Evolutionary conservation across 140 eudicot genomes (phyloP).

Genomic region (Anethum foeniculum): DNA sequence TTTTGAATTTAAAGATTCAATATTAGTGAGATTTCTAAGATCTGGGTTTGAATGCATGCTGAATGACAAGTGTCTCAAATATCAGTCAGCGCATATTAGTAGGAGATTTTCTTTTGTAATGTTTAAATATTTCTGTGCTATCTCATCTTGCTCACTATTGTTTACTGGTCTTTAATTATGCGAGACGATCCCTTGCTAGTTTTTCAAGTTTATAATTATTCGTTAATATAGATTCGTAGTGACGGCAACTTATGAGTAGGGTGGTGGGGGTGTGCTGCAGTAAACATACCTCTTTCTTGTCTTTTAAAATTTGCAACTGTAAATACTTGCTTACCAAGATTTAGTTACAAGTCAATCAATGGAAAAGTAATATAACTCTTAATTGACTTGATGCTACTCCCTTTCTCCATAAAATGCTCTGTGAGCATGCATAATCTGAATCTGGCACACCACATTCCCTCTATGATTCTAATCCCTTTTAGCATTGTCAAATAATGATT

Average conservation of each 20-base stretch:
- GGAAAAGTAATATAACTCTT: not conserved
- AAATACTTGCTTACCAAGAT: not conserved
- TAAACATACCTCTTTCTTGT: not conserved
- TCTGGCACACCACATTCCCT: not conserved
- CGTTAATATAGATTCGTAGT: too few relatives aligned
- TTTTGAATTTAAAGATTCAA: not conserved
- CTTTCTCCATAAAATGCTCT: not conserved
- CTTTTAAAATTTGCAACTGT: not conserved
- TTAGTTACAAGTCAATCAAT: not conserved
- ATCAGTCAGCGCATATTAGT: not conserved
- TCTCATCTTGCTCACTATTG: not conserved
- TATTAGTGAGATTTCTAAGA: not conserved
- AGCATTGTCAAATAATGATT: not conserved
- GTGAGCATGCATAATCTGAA: not conserved
- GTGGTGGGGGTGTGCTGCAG: not conserved
- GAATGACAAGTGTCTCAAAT: not conserved
- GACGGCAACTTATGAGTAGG: not conserved
- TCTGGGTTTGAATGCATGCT: not conserved
- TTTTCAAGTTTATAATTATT: not conserved
- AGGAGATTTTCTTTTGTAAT: not conserved
- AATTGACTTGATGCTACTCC: not conserved
- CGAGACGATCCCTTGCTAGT: not conserved
- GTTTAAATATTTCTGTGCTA: not conserved
- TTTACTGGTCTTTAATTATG: not conserved
- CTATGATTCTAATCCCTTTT: not conserved